Evolutionary conservation across 345 rosid genomes (phyloP), one percentile per base, ranked within the genome.

Genomic region (Populus nigra): DNA sequence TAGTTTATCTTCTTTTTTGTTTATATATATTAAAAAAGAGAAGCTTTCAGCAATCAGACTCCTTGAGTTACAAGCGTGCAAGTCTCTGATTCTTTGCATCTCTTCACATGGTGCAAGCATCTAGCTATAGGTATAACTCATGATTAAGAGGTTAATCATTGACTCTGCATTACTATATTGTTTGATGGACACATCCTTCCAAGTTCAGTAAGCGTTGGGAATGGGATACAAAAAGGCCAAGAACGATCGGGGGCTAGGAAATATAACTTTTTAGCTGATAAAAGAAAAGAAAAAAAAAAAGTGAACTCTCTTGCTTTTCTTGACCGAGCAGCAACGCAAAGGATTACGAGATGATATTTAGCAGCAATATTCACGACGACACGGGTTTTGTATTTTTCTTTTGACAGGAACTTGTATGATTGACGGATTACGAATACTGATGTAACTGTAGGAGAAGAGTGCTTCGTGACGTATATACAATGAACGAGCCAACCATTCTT

Each of bases 61-160:
- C 38, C 71, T 76, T 36, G 65, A 33, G 36, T 8, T 27, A 50
- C 36, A 68, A 68, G 35, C 72, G 67, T 68, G 78, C 73, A 76
- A 36, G 17, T 73, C 68, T 36, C 7, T 27, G 68, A 61, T 68
- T 69, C 55, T 15, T 57, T 10, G 63, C 13, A 3, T 57, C 13
- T 57, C 63, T 57, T 57, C 63, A 57, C 63, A 57, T n/a, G 63
- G 63, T 57, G 29, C 29, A 57, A 3, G 29, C 25, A 57, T 57
- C 15, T 3, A 57, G 5, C 27, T 3, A 3, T 57, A 57, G 12
- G 27, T 8, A 57, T n/a, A 9, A 9, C 63, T n/a, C 11, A n/a
- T n/a, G 10, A 10, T 41, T 10, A 2, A n/a, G 27, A 8, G 63
- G 22, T n/a, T 57, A n/a, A 57, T 8, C 63, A 23, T 57, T 57